Evolutionary conservation across 1,284 basidiomycete species (phyloP).

Genomic region (Ganoderma meredithae): DNA sequence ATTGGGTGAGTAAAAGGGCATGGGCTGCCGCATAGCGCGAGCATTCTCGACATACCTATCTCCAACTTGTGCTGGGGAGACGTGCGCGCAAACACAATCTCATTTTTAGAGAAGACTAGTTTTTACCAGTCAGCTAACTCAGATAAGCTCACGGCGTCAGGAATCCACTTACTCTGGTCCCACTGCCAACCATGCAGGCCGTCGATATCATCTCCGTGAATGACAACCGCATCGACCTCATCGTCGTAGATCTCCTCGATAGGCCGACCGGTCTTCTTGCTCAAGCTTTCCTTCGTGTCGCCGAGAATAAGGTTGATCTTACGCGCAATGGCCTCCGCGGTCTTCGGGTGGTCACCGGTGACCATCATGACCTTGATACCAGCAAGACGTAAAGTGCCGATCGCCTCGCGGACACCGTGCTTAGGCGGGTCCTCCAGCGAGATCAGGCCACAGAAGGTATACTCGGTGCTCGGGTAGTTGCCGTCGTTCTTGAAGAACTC

Average conservation of each 20-base stretch:
- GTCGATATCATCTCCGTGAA: conserved; percentile 74
- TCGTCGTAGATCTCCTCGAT: conserved; percentile 71
- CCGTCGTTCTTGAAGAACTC: conserved; percentile 62
- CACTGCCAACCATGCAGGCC: conserved; percentile 70
- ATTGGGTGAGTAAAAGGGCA: not conserved
- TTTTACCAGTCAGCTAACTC: not conserved
- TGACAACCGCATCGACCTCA: conserved; percentile 68
- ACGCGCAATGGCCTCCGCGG: conserved; percentile 72
- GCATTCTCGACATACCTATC: conserved; percentile 53
- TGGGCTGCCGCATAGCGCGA: not conserved
- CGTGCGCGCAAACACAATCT: conserved; percentile 76
- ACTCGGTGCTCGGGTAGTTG: conserved; percentile 60
- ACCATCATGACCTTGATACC: conserved; percentile 82
- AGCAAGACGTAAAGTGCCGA: conserved; percentile 69
- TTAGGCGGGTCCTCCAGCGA: conserved; percentile 76
- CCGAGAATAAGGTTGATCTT: conserved; percentile 72
- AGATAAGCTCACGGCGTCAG: not conserved
- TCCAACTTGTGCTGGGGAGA: conserved; percentile 78
- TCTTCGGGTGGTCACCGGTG: conserved; percentile 74
- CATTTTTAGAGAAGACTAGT: conserved; percentile 67
- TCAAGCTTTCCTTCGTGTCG: conserved; percentile 67
- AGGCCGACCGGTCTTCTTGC: conserved; percentile 58
- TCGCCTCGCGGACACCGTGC: conserved; percentile 73
- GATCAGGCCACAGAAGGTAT: conserved; percentile 69
- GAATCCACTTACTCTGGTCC: conserved; percentile 59